Conservation (phyloP, 352 stramenopile genomes). For the Phytophthora syringae region DNA sequence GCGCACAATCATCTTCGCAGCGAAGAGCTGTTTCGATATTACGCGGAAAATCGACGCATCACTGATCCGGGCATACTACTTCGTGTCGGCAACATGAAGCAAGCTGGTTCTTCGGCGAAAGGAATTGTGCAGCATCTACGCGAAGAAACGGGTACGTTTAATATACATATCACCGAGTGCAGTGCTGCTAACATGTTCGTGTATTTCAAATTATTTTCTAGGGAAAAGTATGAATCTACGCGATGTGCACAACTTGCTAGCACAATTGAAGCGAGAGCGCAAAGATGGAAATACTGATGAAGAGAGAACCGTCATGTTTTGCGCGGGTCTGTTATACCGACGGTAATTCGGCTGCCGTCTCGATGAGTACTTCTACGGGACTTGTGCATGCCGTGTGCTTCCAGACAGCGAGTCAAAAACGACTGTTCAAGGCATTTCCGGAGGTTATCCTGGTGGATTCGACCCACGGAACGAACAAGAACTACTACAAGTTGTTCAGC, state of each 20-base stretch:
- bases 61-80: conserved; percentile 3
- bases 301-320: conserved; percentile 5
- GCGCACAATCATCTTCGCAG: conserved; percentile 2
- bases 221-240: conserved; percentile 11
- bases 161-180: no score
- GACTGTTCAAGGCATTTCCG: conserved; percentile 24
- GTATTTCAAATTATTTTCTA: no score
- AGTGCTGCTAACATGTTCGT: no score
- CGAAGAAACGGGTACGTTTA: conserved; percentile 5
- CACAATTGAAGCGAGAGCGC: neutral
- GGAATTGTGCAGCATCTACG: conserved; percentile 9
- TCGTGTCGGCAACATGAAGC: neutral
- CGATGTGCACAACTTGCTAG: conserved; percentile 18
- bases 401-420: conserved; percentile 12
- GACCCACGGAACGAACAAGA: neutral
- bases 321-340: conserved; percentile 12
- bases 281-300: conserved; percentile 1
- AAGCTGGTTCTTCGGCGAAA: conserved; percentile 5
- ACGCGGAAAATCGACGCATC: conserved; percentile 7
- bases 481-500: conserved; percentile 30
- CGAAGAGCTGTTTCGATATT: neutral
- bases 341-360: conserved; percentile 2
- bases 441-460: conserved; percentile 21
- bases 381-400: conserved; percentile 12
- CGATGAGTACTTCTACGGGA: conserved; percentile 5